These are phyloP conservation scores for fission yeast (Schizosaccharomyces pombe) DNA, from an alignment of 805 yeast species.

Conservation along the genomic window DNA sequence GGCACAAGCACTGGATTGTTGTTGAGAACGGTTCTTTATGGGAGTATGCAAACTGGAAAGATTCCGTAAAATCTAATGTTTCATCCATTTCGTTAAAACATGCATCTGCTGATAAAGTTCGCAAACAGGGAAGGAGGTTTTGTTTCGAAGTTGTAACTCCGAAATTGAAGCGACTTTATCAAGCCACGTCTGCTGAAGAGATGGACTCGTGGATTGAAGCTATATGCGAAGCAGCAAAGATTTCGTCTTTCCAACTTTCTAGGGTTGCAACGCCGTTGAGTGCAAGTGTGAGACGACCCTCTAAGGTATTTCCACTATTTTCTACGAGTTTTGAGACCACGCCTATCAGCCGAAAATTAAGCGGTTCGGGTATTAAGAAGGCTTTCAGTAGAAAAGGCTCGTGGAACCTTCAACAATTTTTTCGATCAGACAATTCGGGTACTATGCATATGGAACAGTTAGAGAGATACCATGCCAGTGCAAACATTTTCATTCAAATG, in stretches of 20 bases:
- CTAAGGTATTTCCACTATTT: not conserved
- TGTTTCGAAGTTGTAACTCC: constrained; percentile 65
- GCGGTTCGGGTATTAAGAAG: not conserved
- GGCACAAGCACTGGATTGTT: constrained; percentile 53
- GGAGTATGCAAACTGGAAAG: constrained; percentile 65
- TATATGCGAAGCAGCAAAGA: constrained; percentile 29
- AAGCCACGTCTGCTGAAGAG: constrained; percentile 47
- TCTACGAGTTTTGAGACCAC: not conserved
- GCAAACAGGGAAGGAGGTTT: constrained; percentile 21
- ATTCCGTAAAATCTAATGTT: constrained; percentile 35
- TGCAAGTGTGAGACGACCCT: too few species aligned
- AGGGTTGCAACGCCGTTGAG: not conserved
- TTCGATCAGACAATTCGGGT: not conserved
- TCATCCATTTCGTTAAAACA: constrained; percentile 45
- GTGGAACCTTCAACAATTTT: not conserved
- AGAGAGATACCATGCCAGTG: not conserved
- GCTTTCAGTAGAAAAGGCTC: not conserved
- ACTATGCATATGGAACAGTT: not conserved
- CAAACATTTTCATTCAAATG: constrained; percentile 5
- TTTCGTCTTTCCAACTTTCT: not conserved
- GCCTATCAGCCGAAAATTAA: not conserved
- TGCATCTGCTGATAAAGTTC: constrained; percentile 31
- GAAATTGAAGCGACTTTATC: constrained; percentile 45
- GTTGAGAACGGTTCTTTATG: constrained; percentile 40
- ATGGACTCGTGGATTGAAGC: constrained; percentile 44